Conservation (phyloP, 768 basidiomycete species). For the Sporobolomyces pararoseus region DNA sequence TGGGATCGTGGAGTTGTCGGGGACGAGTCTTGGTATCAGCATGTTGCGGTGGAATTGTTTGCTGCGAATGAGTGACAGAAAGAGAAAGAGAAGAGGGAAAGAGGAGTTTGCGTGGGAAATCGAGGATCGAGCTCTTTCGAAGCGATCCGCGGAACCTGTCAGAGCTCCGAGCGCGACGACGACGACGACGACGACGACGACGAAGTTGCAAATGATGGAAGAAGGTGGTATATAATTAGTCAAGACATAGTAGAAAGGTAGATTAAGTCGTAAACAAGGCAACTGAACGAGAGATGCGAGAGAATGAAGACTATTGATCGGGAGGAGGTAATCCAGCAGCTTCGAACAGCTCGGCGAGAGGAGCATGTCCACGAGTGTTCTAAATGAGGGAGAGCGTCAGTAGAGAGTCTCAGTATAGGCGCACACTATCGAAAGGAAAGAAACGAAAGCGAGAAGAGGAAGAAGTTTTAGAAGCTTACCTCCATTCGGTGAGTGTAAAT, state of each 20-base stretch:
- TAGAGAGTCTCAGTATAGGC: too few relatives aligned
- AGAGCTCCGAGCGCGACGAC: background rate
- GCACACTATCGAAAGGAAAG: too few relatives aligned
- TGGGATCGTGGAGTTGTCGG: background rate
- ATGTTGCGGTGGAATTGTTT: too few relatives aligned
- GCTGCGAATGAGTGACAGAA: too few relatives aligned
- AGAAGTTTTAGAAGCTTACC: background rate
- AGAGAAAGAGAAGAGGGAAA: background rate
- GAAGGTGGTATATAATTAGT: background rate
- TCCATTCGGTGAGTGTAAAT: conserved; percentile 24
- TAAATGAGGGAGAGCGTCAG: background rate
- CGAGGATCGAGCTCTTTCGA: too few relatives aligned
- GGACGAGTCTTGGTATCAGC: background rate
- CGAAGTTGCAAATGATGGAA: too few relatives aligned
- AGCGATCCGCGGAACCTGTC: background rate
- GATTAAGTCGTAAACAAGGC: background rate
- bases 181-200: too few relatives aligned
- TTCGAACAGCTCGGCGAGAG: conserved; percentile 11
- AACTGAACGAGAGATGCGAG: background rate
- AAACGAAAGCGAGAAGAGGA: background rate
- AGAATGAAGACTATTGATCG: background rate
- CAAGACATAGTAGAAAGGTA: background rate
- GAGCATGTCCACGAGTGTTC: conserved; percentile 38
- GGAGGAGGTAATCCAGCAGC: conserved; percentile 19
- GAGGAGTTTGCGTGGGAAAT: background rate